Evolutionary conservation across 2,329 filamentous ascomycete species (phyloP).

Genomic region (Coniosporium tulheliwenetii): DNA sequence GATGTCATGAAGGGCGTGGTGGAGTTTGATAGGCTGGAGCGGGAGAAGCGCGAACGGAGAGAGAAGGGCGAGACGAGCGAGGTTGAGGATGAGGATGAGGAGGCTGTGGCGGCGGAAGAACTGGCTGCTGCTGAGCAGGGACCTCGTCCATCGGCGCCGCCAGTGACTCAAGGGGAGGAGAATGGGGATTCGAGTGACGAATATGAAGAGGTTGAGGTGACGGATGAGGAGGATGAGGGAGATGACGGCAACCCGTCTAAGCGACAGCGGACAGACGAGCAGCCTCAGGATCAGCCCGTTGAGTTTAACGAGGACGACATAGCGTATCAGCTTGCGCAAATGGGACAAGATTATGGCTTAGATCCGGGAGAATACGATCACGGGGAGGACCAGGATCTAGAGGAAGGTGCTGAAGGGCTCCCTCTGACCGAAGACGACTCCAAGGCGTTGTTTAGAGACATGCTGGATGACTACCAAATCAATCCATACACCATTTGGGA

Average conservation of each 20-base stretch:
- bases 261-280: constrained; percentile 31
- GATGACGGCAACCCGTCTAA: constrained; percentile 35
- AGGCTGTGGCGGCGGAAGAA: constrained; percentile 10
- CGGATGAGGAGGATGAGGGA: constrained; percentile 36
- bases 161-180: constrained; percentile 12
- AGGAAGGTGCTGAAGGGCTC: constrained; percentile 56
- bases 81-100: constrained; percentile 12
- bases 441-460: constrained; percentile 62
- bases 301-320: constrained; percentile 95
- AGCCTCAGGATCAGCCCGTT: constrained; percentile 32
- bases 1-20: constrained; percentile 63
- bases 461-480: constrained; percentile 68
- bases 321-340: constrained; percentile 75
- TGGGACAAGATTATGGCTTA: constrained; percentile 72
- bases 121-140: not conserved
- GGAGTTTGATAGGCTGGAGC: constrained; percentile 56
- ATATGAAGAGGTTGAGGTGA: constrained; percentile 66
- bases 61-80: constrained; percentile 8
- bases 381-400: constrained; percentile 38
- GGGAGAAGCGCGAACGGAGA: constrained; percentile 38
- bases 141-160: not conserved
- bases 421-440: constrained; percentile 63
- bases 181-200: constrained; percentile 47
- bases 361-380: constrained; percentile 65
- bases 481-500: constrained; percentile 90